Percentiles rank a stretch among this genome's conserved stretches.
Conservation (phyloP, 2,329 filamentous ascomycete genomes). For the Hymenoscyphus salicellus region DNA sequence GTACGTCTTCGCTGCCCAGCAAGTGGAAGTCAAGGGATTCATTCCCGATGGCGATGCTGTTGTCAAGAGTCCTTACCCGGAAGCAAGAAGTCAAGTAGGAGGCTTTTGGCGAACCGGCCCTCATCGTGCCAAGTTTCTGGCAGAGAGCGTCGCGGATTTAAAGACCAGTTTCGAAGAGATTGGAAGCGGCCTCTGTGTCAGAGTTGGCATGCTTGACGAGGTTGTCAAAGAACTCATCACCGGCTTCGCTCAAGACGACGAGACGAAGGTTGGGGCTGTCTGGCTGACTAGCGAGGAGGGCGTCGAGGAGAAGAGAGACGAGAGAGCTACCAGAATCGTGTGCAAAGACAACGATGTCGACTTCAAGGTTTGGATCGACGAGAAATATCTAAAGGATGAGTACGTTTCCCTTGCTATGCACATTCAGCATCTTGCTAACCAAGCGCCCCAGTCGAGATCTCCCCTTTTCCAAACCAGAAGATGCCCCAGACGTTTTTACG, state of each 20-base stretch:
- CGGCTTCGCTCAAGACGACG: slow-evolving; percentile 40
- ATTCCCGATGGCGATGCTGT: slow-evolving; percentile 44
- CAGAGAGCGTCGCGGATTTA: slow-evolving; percentile 70
- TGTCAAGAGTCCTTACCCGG: slow-evolving; percentile 61
- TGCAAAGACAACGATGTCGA: slow-evolving; percentile 53
- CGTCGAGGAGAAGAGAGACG: slow-evolving; percentile 65
- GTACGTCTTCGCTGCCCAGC: slow-evolving; percentile 65
- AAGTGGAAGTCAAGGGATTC: slow-evolving; percentile 74
- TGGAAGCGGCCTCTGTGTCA: slow-evolving; percentile 59
- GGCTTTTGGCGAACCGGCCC: slow-evolving; percentile 72
- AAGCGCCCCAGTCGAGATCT: slow-evolving; percentile 58
- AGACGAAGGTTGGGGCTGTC: slow-evolving; percentile 54
- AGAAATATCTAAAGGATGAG: slow-evolving; percentile 80
- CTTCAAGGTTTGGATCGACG: slow-evolving; percentile 67
- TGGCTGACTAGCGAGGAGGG: slow-evolving; percentile 75
- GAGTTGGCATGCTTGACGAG: slow-evolving; percentile 60
- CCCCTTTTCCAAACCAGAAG: slow-evolving; percentile 52
- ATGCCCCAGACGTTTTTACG: slow-evolving; percentile 74
- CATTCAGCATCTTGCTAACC: not conserved
- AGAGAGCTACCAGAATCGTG: slow-evolving; percentile 51
- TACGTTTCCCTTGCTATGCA: slow-evolving; percentile 45
- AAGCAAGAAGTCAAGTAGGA: slow-evolving; percentile 63
- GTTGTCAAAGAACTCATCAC: slow-evolving; percentile 58
- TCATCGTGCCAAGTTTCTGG: slow-evolving; percentile 68
- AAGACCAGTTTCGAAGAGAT: slow-evolving; percentile 59